A percentile compares a stretch with the other conserved stretches of the same genome.
These are phyloP conservation scores for Talaromyces rugulosus DNA, from an alignment of 2,329 filamentous ascomycete genomes.

Conservation along the genomic window DNA sequence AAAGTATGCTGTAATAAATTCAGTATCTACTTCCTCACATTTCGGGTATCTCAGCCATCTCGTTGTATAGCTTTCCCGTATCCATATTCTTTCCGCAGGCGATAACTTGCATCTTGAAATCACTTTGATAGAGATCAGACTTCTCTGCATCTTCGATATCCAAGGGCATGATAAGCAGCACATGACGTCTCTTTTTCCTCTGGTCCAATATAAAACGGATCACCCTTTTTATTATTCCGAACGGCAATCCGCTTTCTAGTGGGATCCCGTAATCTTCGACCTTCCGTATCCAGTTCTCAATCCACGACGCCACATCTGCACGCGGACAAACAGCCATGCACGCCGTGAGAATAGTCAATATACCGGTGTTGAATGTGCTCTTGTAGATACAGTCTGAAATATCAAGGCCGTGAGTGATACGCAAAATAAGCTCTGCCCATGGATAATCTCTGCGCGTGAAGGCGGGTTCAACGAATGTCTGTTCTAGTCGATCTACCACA, in stretches of 20 bases:
- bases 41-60: constrained; percentile 3
- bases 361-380: constrained; percentile 4
- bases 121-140: constrained; percentile 9
- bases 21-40: background rate
- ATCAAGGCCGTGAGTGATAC: constrained; percentile 1
- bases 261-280: constrained; percentile 7
- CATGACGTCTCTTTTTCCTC: background rate
- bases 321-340: constrained; percentile 6
- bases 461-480: background rate
- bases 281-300: constrained; percentile 3
- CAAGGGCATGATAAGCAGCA: constrained; percentile 3
- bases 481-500: background rate
- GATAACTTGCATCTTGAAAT: constrained; percentile 8
- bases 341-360: background rate
- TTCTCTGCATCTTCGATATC: constrained; percentile 6
- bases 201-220: constrained; percentile 6
- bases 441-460: constrained; percentile 4
- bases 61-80: constrained; percentile 1
- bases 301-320: constrained; percentile 5
- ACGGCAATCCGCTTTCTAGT: constrained; percentile 5
- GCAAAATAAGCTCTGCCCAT: constrained; percentile 5
- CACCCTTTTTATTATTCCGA: constrained; percentile 5
- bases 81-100: constrained; percentile 3
- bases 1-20: too few species aligned
- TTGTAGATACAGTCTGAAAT: constrained; percentile 7